phyloP scores from a whole-genome alignment of 140 eudicot species.

The Cichorium intybus region DNA sequence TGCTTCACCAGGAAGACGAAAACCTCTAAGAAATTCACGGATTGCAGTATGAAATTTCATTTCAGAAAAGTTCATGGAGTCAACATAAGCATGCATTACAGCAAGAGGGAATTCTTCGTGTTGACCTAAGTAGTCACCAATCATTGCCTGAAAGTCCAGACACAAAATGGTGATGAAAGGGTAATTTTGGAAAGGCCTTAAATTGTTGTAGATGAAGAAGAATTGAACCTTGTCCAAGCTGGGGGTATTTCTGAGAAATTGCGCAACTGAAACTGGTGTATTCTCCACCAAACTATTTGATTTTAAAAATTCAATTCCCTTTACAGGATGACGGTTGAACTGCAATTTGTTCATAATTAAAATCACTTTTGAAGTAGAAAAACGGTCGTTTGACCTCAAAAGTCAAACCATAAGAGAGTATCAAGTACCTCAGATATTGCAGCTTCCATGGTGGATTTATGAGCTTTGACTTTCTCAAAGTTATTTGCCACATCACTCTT shows the following conservation, averaged over 20 bases:
- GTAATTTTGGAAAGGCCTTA: conserved; percentile 3
- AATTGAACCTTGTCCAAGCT: conserved; percentile 73
- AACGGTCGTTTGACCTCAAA: not conserved
- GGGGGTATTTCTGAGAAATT: conserved; percentile 83
- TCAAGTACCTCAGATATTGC: conserved; percentile 75
- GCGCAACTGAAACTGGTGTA: conserved; percentile 88
- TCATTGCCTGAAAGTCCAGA: conserved; percentile 65
- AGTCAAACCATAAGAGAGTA: conserved; percentile 3
- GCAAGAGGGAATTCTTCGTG: conserved; percentile 98
- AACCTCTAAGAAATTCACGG: conserved; percentile 93
- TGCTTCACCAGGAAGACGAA: conserved; percentile 99
- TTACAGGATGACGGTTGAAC: conserved; percentile 89
- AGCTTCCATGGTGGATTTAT: conserved; percentile 94
- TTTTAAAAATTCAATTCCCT: conserved; percentile 78
- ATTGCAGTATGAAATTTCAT: conserved; percentile 89
- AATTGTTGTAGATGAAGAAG: not conserved
- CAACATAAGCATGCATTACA: conserved; percentile 99
- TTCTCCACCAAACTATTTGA: conserved; percentile 82
- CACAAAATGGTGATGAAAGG: not conserved
- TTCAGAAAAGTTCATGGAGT: conserved; percentile 82
- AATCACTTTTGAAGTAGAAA: not conserved
- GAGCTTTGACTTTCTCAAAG: conserved; percentile 98
- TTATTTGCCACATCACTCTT: conserved; percentile 56
- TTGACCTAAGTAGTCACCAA: conserved; percentile 97
- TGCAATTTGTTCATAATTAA: conserved; percentile 28